These are phyloP conservation scores for Talaromyces nanjingensis DNA, from an alignment of 495 filamentous ascomycete genomes.

Conservation along the genomic window DNA sequence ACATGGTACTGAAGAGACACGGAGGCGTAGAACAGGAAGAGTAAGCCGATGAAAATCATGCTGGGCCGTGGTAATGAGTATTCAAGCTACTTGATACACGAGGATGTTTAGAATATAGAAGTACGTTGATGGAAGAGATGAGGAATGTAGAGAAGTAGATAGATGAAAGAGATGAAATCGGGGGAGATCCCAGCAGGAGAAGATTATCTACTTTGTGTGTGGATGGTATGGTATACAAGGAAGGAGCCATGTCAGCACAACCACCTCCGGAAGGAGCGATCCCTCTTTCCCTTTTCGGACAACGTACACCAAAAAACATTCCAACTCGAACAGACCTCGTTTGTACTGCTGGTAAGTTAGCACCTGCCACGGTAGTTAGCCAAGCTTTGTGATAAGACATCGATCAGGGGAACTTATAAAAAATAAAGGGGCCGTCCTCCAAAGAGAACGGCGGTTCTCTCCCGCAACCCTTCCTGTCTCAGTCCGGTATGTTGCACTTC, in stretches of 20 bases:
- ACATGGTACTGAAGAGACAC: neutral
- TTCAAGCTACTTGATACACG: conserved; percentile 8
- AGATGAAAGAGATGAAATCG: conserved; percentile 5
- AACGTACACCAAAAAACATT: neutral
- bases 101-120: neutral
- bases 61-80: neutral
- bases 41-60: neutral
- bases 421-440: conserved; percentile 49
- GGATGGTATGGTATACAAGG: conserved; percentile 6
- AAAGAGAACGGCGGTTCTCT: conserved; percentile 29
- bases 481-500: conserved; percentile 20
- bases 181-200: neutral
- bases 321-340: neutral
- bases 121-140: conserved; percentile 14
- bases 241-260: conserved; percentile 20
- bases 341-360: neutral
- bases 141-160: conserved; percentile 13
- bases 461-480: conserved; percentile 12
- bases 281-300: neutral
- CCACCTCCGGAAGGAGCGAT: neutral
- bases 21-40: neutral
- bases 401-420: conserved; percentile 54
- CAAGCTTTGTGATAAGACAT: conserved; percentile 11
- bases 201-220: neutral
- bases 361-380: conserved; percentile 24